These are phyloP conservation scores for Seiridium unicorne DNA, from an alignment of 2,329 filamentous ascomycete species.

Conservation along the genomic window DNA sequence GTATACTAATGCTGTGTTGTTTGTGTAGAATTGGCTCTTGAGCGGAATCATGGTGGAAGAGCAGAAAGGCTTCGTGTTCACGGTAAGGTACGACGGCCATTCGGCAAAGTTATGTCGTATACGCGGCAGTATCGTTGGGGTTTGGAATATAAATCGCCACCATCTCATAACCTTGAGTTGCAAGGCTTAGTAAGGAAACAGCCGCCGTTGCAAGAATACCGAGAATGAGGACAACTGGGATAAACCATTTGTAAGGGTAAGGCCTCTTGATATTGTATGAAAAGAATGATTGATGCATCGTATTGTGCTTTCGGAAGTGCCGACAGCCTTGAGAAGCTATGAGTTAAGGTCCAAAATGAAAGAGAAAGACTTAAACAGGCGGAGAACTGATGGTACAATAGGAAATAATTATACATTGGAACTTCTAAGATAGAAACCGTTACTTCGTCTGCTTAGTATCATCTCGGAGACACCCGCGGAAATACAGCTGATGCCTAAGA, in stretches of 20 bases:
- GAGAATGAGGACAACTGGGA: conserved; percentile 13
- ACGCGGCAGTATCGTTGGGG: conserved; percentile 11
- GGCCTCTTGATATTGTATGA: conserved; percentile 12
- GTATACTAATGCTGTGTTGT: conserved; percentile 12
- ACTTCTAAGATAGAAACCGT: too few species aligned
- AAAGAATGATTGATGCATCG: conserved; percentile 8
- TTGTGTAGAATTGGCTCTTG: conserved; percentile 11
- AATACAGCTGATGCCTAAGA: too few species aligned
- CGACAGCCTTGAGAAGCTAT: too few species aligned
- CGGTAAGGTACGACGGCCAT: conserved; percentile 13
- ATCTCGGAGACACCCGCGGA: too few species aligned
- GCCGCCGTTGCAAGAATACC: conserved; percentile 12
- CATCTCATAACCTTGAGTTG: conserved; percentile 14
- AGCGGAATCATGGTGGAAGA: conserved; percentile 7
- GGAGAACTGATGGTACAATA: too few species aligned
- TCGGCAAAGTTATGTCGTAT: conserved; percentile 11
- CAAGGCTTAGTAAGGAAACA: conserved; percentile 14
- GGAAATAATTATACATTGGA: too few species aligned
- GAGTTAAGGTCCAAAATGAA: too few species aligned
- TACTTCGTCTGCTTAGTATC: too few species aligned
- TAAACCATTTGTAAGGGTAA: conserved; percentile 18
- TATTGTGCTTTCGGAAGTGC: too few species aligned
- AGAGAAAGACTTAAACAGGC: too few species aligned
- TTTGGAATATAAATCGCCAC: conserved; percentile 8
- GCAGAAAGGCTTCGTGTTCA: conserved; percentile 6